These are phyloP conservation scores for Gilbertella persicaria DNA, from an alignment of 371 early-diverging fungal species.

Conservation along the genomic window DNA sequence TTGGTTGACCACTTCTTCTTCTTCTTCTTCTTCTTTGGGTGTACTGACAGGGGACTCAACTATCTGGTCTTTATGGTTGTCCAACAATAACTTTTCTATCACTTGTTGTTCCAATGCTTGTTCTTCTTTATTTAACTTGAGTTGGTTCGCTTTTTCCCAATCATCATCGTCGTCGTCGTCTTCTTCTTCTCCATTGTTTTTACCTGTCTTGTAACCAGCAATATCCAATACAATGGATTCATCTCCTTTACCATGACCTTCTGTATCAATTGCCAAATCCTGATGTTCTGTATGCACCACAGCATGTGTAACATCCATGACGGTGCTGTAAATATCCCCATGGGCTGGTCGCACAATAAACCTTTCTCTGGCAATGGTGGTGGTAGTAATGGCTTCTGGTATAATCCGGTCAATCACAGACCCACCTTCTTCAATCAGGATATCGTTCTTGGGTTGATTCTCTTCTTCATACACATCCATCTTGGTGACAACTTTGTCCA, in stretches of 20 bases:
- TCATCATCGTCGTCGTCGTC: slow-evolving; percentile 2
- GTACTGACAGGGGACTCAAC: too few relatives aligned
- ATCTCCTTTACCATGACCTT: slow-evolving; percentile 28
- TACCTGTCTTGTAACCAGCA: slow-evolving; percentile 60
- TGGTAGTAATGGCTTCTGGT: slow-evolving; percentile 47
- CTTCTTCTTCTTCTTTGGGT: background rate
- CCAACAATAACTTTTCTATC: background rate
- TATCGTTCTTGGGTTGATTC: slow-evolving; percentile 28
- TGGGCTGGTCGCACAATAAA: slow-evolving; percentile 49
- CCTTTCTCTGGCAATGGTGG: slow-evolving; percentile 47
- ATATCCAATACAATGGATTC: slow-evolving; percentile 59
- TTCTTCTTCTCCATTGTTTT: slow-evolving; percentile 1
- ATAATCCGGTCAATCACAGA: slow-evolving; percentile 40
- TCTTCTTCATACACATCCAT: slow-evolving; percentile 31
- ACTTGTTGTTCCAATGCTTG: slow-evolving; percentile 1
- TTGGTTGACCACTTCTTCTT: background rate
- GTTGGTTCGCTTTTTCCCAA: background rate
- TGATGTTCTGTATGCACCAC: slow-evolving; percentile 24
- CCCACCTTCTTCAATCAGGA: slow-evolving; percentile 40
- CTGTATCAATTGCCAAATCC: background rate
- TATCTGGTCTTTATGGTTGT: too few relatives aligned
- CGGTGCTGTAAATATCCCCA: slow-evolving; percentile 39
- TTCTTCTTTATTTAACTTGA: background rate
- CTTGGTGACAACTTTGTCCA: slow-evolving; percentile 49
- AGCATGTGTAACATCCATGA: slow-evolving; percentile 49